phyloP scores from a whole-genome alignment of 176 grass and related monocot genomes.

The Metroxylon sagu region DNA sequence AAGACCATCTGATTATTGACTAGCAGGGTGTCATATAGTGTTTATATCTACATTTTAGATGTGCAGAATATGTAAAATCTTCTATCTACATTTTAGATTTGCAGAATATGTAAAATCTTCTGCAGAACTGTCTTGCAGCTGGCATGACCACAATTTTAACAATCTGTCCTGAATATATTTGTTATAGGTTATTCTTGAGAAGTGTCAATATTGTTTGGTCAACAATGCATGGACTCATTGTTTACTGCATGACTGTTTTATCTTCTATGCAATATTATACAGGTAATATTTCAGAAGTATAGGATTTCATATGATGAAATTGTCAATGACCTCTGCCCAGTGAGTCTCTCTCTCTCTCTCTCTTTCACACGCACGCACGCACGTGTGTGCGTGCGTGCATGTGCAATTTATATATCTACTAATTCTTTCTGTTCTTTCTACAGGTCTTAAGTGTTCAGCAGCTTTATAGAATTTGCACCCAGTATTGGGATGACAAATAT shows the following conservation, averaged over 20 bases:
- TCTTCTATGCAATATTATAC: constrained; percentile 15
- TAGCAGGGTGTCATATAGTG: too few species aligned
- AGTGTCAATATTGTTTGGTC: too few species aligned
- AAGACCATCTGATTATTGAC: too few species aligned
- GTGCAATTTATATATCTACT: not conserved
- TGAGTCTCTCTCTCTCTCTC: constrained; percentile 11
- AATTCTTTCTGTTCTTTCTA: constrained; percentile 26
- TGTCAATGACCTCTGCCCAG: constrained; percentile 69
- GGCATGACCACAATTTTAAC: too few species aligned
- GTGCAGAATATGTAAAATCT: too few species aligned
- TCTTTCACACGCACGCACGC: not conserved
- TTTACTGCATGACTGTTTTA: constrained; percentile 8
- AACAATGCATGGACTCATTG: constrained; percentile 17
- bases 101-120: too few species aligned
- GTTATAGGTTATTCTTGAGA: too few species aligned
- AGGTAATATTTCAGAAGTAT: constrained; percentile 95
- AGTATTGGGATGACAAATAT: constrained; percentile 98
- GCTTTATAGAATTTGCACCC: constrained; percentile 91
- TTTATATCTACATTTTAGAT: too few species aligned
- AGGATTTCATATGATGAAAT: constrained; percentile 91
- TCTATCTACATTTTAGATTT: too few species aligned
- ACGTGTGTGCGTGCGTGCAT: not conserved
- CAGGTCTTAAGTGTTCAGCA: constrained; percentile 82
- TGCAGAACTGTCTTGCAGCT: too few species aligned
- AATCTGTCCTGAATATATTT: too few species aligned